phyloP scores from a whole-genome alignment of 495 filamentous ascomycete species.

The Xylaria longipes region DNA sequence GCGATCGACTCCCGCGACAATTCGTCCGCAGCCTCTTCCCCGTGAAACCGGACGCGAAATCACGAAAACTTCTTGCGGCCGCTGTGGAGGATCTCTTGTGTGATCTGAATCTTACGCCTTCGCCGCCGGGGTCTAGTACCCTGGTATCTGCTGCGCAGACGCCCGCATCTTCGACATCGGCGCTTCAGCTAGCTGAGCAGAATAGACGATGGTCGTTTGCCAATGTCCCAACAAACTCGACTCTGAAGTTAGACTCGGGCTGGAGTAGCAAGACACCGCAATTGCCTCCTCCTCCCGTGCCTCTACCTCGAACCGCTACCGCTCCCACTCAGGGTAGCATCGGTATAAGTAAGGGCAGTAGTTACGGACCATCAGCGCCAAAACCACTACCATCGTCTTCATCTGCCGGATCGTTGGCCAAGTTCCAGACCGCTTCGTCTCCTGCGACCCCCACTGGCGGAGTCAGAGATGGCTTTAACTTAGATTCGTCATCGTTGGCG shows the following conservation, averaged over 20 bases:
- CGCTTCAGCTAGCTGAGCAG: slow-evolving; percentile 17
- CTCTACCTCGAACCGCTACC: neutral
- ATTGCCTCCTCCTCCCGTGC: slow-evolving; percentile 21
- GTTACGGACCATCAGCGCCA: slow-evolving; percentile 9
- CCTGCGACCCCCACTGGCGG: neutral
- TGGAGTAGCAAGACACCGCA: neutral
- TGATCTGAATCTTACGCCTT: slow-evolving; percentile 29
- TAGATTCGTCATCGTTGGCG: neutral
- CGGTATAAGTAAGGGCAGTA: neutral
- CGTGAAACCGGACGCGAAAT: slow-evolving; percentile 38
- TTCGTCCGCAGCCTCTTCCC: slow-evolving; percentile 78
- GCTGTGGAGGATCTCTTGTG: slow-evolving; percentile 39
- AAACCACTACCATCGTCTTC: slow-evolving; percentile 14
- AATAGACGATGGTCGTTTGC: slow-evolving; percentile 21
- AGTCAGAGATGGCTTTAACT: neutral
- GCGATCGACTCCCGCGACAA: slow-evolving; percentile 80
- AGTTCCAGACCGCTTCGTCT: neutral
- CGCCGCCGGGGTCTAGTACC: slow-evolving; percentile 12
- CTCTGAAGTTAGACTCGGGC: neutral
- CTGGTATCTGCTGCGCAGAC: neutral
- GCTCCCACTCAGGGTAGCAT: neutral
- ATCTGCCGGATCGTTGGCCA: slow-evolving; percentile 7
- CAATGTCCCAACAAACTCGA: slow-evolving; percentile 13
- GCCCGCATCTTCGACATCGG: slow-evolving; percentile 13
- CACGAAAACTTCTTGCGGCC: slow-evolving; percentile 34